Evolutionary conservation across 371 early-diverging fungal species (phyloP).

Genomic region (Cokeromyces recurvatus): DNA sequence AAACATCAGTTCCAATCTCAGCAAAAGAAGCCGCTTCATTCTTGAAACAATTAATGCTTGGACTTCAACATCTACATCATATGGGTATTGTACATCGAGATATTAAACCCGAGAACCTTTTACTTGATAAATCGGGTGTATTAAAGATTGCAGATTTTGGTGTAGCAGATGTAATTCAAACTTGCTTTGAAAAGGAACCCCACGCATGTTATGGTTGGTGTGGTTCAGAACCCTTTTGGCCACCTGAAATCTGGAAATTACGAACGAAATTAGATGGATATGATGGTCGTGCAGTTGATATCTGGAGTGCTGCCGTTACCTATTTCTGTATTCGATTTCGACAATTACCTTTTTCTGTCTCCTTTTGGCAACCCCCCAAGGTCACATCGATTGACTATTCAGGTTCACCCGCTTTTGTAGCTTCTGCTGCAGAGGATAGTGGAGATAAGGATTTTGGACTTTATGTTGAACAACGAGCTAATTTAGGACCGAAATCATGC

Average conservation of each 20-base stretch:
- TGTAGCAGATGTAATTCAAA: slow-evolving; percentile 87
- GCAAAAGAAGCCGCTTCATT: slow-evolving; percentile 46
- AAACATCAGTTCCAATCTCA: slow-evolving; percentile 24
- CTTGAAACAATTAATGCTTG: slow-evolving; percentile 89
- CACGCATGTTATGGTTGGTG: slow-evolving; percentile 75
- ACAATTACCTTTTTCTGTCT: slow-evolving; percentile 52
- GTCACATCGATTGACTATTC: slow-evolving; percentile 31
- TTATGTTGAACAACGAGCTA: slow-evolving; percentile 21
- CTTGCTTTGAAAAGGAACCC: slow-evolving; percentile 64
- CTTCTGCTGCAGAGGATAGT: slow-evolving; percentile 25
- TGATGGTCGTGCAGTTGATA: slow-evolving; percentile 74
- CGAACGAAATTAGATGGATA: slow-evolving; percentile 55
- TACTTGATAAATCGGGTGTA: slow-evolving; percentile 75
- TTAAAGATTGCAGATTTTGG: slow-evolving; percentile 99
- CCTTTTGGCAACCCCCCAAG: slow-evolving; percentile 51
- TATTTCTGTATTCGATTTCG: slow-evolving; percentile 78
- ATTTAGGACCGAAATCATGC: slow-evolving; percentile 7
- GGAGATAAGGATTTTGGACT: slow-evolving; percentile 29
- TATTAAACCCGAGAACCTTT: slow-evolving; percentile 90
- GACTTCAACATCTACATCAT: slow-evolving; percentile 94
- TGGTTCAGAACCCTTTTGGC: slow-evolving; percentile 88
- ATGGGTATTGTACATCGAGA: slow-evolving; percentile 88
- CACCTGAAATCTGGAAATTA: slow-evolving; percentile 73
- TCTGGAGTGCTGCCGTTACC: slow-evolving; percentile 85
- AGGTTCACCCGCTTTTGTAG: slow-evolving; percentile 36